Evolutionary conservation across 129 eudicot genomes (phyloP).

Genomic region (Centaurea solstitialis): DNA sequence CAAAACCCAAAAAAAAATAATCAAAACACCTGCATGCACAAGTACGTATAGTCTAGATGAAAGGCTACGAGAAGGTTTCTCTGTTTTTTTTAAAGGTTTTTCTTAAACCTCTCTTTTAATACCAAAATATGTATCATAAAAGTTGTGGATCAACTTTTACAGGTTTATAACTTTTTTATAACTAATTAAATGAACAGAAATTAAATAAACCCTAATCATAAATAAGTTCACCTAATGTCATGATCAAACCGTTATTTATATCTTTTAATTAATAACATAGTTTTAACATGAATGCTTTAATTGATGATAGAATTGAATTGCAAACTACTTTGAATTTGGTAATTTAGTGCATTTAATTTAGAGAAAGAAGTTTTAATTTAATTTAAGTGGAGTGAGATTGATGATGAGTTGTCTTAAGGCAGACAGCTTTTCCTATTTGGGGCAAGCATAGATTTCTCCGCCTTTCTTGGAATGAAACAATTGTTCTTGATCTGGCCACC

Average conservation of each 20-base stretch:
- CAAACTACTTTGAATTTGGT: not conserved
- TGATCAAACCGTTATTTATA: not conserved
- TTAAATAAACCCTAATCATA: not conserved
- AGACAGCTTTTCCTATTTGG: constrained; percentile 32
- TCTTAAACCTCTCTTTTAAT: too few relatives aligned
- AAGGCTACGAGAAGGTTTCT: too few relatives aligned
- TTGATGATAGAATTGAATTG: not conserved
- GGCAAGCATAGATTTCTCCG: constrained; percentile 70
- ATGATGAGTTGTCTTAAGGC: constrained; percentile 7
- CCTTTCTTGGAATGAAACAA: constrained; percentile 73
- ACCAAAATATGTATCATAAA: too few relatives aligned
- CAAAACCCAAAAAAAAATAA: too few relatives aligned
- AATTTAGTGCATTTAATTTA: not conserved
- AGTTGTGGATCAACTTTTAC: too few relatives aligned
- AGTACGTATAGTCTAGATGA: too few relatives aligned
- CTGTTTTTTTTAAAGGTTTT: too few relatives aligned
- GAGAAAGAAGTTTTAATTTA: not conserved
- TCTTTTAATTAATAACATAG: not conserved
- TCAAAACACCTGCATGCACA: too few relatives aligned
- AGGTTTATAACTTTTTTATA: too few relatives aligned
- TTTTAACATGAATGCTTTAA: not conserved
- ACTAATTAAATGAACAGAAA: too few relatives aligned
- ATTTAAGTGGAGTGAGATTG: not conserved
- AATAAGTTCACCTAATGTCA: not conserved
- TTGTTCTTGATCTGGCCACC: constrained; percentile 53